phyloP scores from a whole-genome alignment of 1,139 yeast genomes.

The Zhuliangozyma parablackwelliae region DNA sequence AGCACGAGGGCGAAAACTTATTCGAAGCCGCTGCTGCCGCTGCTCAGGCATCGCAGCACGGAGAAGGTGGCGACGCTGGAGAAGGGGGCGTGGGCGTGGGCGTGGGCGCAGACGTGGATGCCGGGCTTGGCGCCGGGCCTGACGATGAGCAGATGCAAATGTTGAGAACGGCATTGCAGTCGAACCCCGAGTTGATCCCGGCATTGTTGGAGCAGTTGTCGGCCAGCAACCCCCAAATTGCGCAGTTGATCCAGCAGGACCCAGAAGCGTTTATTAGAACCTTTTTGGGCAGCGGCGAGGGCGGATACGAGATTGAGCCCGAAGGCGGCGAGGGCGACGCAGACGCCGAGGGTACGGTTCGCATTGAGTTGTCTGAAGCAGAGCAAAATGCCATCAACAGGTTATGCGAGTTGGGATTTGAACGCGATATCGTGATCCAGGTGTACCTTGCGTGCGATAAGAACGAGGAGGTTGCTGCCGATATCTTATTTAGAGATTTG shows the following conservation, averaged over 20 bases:
- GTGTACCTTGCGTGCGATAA: constrained; percentile 98
- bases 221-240: constrained; percentile 81
- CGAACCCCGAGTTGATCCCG: constrained; percentile 87
- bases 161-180: constrained; percentile 73
- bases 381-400: constrained; percentile 87
- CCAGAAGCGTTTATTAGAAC: constrained; percentile 82
- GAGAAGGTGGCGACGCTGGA: constrained; percentile 10
- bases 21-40: constrained; percentile 73
- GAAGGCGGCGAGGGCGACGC: constrained; percentile 24
- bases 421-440: constrained; percentile 79
- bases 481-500: constrained; percentile 66
- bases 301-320: constrained; percentile 39
- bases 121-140: constrained; percentile 22
- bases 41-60: constrained; percentile 23
- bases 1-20: constrained; percentile 44
- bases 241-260: constrained; percentile 73
- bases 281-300: constrained; percentile 55
- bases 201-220: constrained; percentile 80
- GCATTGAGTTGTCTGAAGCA: constrained; percentile 67
- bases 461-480: constrained; percentile 95
- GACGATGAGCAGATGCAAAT: constrained; percentile 57
- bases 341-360: constrained; percentile 41
- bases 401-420: constrained; percentile 89
- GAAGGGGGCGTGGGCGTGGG: constrained; percentile 28
- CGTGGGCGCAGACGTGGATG: constrained; percentile 23